phyloP scores from a whole-genome alignment of 495 filamentous ascomycete species.

The Rhypophila decipiens region DNA sequence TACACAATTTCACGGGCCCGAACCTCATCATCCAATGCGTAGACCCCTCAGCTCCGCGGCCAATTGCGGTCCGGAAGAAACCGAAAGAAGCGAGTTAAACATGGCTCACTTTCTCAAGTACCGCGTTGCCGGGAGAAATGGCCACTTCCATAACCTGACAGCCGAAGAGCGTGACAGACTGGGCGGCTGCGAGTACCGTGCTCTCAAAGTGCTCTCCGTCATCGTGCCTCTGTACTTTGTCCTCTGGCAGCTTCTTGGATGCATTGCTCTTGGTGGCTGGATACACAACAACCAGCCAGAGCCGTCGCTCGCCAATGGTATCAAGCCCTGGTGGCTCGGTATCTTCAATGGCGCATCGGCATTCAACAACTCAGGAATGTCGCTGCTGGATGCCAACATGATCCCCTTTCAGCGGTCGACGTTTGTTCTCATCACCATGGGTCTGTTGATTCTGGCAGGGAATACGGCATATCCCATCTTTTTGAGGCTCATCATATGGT shows the following conservation, averaged over 20 bases:
- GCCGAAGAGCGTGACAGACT: conserved; percentile 63
- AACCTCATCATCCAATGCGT: conserved; percentile 1
- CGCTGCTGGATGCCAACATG: conserved; percentile 77
- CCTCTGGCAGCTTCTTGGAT: conserved; percentile 64
- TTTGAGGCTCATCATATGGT: conserved; percentile 70
- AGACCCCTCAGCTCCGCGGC: neutral
- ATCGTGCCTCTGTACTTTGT: conserved; percentile 72
- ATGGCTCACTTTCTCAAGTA: conserved; percentile 21
- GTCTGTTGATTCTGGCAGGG: conserved; percentile 71
- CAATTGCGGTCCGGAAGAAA: neutral
- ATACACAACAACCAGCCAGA: conserved; percentile 54
- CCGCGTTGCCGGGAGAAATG: conserved; percentile 56
- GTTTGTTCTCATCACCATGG: conserved; percentile 73
- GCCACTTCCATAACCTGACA: conserved; percentile 64
- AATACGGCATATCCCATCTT: conserved; percentile 78
- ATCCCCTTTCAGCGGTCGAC: conserved; percentile 56
- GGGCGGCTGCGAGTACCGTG: conserved; percentile 75
- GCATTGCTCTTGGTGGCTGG: conserved; percentile 67
- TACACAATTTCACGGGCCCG: neutral
- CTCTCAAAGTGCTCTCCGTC: conserved; percentile 62
- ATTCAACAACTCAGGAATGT: conserved; percentile 88
- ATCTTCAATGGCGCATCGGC: conserved; percentile 67
- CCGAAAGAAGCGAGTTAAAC: conserved; percentile 6
- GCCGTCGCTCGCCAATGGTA: conserved; percentile 57
- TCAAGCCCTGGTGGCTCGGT: conserved; percentile 60